Conservation (phyloP, 2,329 filamentous ascomycete genomes). For the Microdochium paspali region DNA sequence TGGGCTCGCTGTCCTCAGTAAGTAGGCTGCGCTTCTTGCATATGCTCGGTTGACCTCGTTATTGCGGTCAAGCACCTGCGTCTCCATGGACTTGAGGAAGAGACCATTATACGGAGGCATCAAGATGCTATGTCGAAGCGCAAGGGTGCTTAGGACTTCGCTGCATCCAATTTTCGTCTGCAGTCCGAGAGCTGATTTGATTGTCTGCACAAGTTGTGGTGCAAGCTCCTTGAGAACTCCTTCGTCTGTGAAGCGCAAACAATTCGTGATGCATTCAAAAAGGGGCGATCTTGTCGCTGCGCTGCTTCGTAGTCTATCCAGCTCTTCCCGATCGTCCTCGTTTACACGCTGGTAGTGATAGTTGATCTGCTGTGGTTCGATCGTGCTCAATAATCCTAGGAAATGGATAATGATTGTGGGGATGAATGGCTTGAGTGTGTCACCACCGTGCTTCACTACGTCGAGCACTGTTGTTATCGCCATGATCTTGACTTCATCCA, state of each 20-base stretch:
- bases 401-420: constrained; percentile 73
- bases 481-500: constrained; percentile 79
- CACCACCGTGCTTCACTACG: constrained; percentile 83
- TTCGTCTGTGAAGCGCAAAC: constrained; percentile 74
- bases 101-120: constrained; percentile 67
- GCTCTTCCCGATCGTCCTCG: constrained; percentile 77
- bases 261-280: constrained; percentile 84
- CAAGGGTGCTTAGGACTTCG: constrained; percentile 73
- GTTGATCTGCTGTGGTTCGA: constrained; percentile 84
- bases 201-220: constrained; percentile 63
- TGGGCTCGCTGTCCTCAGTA: constrained; percentile 52
- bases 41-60: constrained; percentile 89
- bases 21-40: constrained; percentile 76
- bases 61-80: constrained; percentile 80
- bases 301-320: constrained; percentile 77
- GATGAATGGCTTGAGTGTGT: constrained; percentile 69
- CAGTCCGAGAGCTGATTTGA: constrained; percentile 81
- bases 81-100: constrained; percentile 71
- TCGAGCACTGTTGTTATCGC: constrained; percentile 76
- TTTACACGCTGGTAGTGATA: constrained; percentile 87
- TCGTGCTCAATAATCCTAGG: constrained; percentile 71
- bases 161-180: constrained; percentile 91
- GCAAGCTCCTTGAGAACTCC: constrained; percentile 67
- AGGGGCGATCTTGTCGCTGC: constrained; percentile 81
- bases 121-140: constrained; percentile 66